Base-by-base conservation (phyloP, 2,329 filamentous ascomycete species). In the Aspergillus flavus region DNA sequence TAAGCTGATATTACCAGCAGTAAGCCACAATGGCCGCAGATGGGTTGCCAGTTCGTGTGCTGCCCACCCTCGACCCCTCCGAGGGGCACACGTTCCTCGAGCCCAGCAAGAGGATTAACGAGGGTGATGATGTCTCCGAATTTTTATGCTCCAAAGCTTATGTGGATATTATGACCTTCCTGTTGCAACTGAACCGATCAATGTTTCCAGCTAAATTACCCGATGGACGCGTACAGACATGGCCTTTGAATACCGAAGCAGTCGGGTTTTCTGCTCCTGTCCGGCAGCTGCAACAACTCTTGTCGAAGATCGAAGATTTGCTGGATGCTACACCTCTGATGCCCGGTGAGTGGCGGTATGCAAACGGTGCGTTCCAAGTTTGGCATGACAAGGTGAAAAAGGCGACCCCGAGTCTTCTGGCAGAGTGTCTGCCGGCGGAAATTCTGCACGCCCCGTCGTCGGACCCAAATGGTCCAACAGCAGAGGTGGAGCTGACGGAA, bases 171-270 rank as follows among this genome's bases (percentile, higher is more conserved):
- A 91, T 92, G 77, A 85, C 87, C 54, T 98, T 97, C 76, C 82
- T 98, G 54, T 84, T 96, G 68, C 95, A 98, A 79, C 88, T 99
- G 56, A 98, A 97, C 77, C 88, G 90, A 62, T 86, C 94, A 12
- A 87, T 98, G 80, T 91, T 94, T 68, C 94, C 94, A 0, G 83
- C 87, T 23, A 88, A 85, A 68, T 70, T 74, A 2, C 64, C 73
- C 2, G 74, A 78, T 43, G 75, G 68, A 3, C 67, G 66, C 9
- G 62, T 72, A 21, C 85, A 86, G 67, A 82, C 84, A n/a, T 89
- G 86, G 83, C 68, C 71, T 5, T 64, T 81, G 23, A 73, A 71
- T 41, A 70, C 78, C 1, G 76, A 82, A 36, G 75, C 83, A 0
- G 70, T 78, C 5, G 76, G 82, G 58, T 81, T 78, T 74, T 84